phyloP scores from a whole-genome alignment of 1,284 basidiomycete species.

The Mycosarcoma maydis region DNA sequence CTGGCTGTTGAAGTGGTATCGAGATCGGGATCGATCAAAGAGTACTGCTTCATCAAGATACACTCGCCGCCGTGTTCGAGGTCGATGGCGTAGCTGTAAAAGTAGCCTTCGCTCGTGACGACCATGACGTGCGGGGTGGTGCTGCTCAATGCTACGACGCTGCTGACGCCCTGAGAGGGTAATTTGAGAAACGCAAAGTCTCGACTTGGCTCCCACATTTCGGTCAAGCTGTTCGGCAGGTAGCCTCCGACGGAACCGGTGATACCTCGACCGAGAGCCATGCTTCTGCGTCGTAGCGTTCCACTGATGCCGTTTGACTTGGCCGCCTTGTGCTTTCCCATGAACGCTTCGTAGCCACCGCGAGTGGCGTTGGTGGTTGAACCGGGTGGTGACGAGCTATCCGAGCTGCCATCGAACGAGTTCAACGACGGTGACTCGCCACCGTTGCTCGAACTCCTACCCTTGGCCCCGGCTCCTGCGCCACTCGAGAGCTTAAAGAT shows the following conservation, averaged over 20 bases:
- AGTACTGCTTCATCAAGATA: slow-evolving; percentile 77
- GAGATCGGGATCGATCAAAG: background rate
- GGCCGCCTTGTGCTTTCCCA: slow-evolving; percentile 57
- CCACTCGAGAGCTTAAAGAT: slow-evolving; percentile 81
- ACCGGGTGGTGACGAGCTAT: slow-evolving; percentile 22
- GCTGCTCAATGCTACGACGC: slow-evolving; percentile 61
- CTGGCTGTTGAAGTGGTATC: background rate
- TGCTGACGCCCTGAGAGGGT: slow-evolving; percentile 76
- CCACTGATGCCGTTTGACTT: slow-evolving; percentile 9
- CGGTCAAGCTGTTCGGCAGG: slow-evolving; percentile 87
- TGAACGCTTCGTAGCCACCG: slow-evolving; percentile 68
- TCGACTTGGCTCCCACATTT: slow-evolving; percentile 95
- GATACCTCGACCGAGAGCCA: slow-evolving; percentile 66
- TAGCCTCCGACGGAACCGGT: slow-evolving; percentile 81
- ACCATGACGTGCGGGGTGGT: slow-evolving; percentile 98
- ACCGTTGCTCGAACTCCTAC: background rate
- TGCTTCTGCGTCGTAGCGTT: slow-evolving; percentile 72
- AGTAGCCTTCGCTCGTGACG: slow-evolving; percentile 91
- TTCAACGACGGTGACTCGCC: slow-evolving; percentile 9
- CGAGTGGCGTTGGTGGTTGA: slow-evolving; percentile 16
- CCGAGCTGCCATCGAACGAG: slow-evolving; percentile 19
- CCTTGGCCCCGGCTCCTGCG: no score
- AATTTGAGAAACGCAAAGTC: slow-evolving; percentile 93
- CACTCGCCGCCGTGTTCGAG: slow-evolving; percentile 96
- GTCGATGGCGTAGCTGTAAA: slow-evolving; percentile 95